Evolutionary conservation across 257 asterid genomes (phyloP).

Genomic region (Thymus quinquecostatus): DNA sequence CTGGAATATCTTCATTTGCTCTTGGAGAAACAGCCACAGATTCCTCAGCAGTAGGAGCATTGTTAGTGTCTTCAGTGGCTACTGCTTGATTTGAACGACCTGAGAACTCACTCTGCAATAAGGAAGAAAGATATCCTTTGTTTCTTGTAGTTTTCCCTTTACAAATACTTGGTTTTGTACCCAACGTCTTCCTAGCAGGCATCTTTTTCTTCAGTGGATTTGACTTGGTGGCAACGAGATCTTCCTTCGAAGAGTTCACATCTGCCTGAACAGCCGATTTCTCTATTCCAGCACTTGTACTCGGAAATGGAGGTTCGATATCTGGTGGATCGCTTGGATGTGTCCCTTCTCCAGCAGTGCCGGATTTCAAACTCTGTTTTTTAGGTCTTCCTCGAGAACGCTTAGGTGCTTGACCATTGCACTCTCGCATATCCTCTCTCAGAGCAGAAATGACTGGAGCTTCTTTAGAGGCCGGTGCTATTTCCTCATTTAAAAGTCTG

Average conservation of each 20-base stretch:
- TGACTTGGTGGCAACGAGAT: conserved; percentile 29
- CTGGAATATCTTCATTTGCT: conserved; percentile 25
- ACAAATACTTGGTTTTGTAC: conserved; percentile 45
- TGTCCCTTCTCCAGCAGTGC: conserved; percentile 32
- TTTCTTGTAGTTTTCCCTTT: conserved; percentile 43
- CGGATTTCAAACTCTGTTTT: conserved; percentile 33
- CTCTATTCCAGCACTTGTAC: conserved; percentile 28
- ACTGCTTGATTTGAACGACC: conserved; percentile 32
- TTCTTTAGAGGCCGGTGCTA: conserved; percentile 35
- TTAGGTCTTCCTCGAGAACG: conserved; percentile 35
- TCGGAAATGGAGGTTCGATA: conserved; percentile 34
- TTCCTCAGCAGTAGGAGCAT: conserved; percentile 36
- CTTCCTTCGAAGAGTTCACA: conserved; percentile 38
- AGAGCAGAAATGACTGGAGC: conserved; percentile 23
- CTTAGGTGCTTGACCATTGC: conserved; percentile 38
- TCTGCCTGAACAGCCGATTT: conserved; percentile 35
- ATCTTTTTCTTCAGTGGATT: conserved; percentile 49
- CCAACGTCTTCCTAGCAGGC: conserved; percentile 57
- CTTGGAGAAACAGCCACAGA: conserved; percentile 30
- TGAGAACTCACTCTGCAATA: conserved; percentile 26
- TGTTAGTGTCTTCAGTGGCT: conserved; percentile 29
- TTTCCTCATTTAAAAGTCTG: conserved; percentile 31
- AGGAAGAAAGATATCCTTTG: conserved; percentile 48
- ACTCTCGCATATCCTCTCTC: conserved; percentile 35
- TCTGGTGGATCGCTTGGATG: conserved; percentile 39